Evolutionary conservation across 2,329 filamentous ascomycete species (phyloP).

Genomic region (Colletotrichum neosansevieriae): DNA sequence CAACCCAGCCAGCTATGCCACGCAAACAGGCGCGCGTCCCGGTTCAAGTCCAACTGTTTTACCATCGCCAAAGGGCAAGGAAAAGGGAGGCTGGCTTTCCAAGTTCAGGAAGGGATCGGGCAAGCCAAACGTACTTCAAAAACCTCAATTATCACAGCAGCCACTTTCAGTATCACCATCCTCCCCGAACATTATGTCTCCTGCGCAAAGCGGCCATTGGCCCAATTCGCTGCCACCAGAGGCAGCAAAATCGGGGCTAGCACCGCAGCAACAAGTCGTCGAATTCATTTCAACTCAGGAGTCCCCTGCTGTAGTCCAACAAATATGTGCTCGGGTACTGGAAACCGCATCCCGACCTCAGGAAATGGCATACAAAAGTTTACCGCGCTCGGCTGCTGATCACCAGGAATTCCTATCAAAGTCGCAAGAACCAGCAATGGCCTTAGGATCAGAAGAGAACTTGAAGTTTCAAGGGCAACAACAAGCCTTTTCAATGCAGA

Average conservation of each 20-base stretch:
- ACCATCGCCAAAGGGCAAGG: constrained; percentile 25
- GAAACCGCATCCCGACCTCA: background rate
- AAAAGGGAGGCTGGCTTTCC: constrained; percentile 40
- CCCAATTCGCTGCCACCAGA: background rate
- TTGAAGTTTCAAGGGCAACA: background rate
- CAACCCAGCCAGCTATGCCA: background rate
- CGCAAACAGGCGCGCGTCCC: background rate
- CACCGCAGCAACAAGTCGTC: background rate
- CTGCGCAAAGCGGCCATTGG: background rate
- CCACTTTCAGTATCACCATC: background rate
- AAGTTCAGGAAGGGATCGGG: constrained; percentile 36
- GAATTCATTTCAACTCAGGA: background rate
- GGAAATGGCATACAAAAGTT: no score
- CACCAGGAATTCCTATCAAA: background rate
- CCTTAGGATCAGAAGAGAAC: background rate
- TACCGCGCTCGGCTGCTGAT: no score
- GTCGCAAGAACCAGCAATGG: background rate
- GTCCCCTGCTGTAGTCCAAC: background rate
- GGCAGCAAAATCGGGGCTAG: background rate
- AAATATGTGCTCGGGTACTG: background rate
- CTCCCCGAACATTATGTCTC: background rate
- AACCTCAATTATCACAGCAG: constrained; percentile 14
- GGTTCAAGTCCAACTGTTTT: constrained; percentile 19
- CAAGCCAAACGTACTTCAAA: constrained; percentile 32
- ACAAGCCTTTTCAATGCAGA: background rate